These are phyloP conservation scores for Sarocladium strictum DNA, from an alignment of 2,329 filamentous ascomycete genomes.

Conservation along the genomic window DNA sequence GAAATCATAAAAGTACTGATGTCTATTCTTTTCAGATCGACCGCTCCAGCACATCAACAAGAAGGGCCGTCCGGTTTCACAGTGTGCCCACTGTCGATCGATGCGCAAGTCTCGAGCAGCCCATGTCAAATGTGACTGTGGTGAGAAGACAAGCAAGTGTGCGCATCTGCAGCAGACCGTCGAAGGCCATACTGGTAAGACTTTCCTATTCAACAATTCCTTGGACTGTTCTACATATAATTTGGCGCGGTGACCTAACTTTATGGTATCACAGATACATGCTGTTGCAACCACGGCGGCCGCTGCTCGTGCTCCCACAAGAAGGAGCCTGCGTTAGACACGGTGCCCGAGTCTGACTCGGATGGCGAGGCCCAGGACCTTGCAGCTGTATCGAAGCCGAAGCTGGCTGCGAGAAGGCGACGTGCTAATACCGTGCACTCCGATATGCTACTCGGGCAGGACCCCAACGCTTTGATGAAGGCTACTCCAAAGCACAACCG, in stretches of 20 bases:
- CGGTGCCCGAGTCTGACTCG: conserved; percentile 59
- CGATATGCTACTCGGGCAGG: conserved; percentile 52
- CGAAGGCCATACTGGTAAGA: conserved; percentile 55
- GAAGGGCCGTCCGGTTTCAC: conserved; percentile 93
- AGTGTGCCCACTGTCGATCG: conserved; percentile 94
- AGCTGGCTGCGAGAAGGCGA: conserved; percentile 41
- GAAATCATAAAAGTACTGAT: not conserved
- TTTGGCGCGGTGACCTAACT: conserved; percentile 11
- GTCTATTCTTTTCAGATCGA: conserved; percentile 57
- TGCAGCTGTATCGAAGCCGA: conserved; percentile 27
- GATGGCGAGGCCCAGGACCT: conserved; percentile 36
- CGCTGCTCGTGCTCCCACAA: conserved; percentile 61
- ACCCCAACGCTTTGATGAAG: conserved; percentile 60
- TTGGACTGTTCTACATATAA: not conserved
- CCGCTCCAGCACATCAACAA: conserved; percentile 93
- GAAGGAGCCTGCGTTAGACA: conserved; percentile 54
- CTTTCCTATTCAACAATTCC: not conserved
- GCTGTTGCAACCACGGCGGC: conserved; percentile 64
- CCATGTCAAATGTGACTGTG: conserved; percentile 95
- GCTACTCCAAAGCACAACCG: conserved; percentile 55
- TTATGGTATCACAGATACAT: conserved; percentile 45
- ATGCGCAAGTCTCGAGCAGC: conserved; percentile 94
- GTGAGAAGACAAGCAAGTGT: conserved; percentile 78
- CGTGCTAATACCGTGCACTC: conserved; percentile 58
- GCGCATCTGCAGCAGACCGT: conserved; percentile 51